Evolutionary conservation across 2,329 filamentous ascomycete species (phyloP).

Genomic region (Colletotrichum salicis): DNA sequence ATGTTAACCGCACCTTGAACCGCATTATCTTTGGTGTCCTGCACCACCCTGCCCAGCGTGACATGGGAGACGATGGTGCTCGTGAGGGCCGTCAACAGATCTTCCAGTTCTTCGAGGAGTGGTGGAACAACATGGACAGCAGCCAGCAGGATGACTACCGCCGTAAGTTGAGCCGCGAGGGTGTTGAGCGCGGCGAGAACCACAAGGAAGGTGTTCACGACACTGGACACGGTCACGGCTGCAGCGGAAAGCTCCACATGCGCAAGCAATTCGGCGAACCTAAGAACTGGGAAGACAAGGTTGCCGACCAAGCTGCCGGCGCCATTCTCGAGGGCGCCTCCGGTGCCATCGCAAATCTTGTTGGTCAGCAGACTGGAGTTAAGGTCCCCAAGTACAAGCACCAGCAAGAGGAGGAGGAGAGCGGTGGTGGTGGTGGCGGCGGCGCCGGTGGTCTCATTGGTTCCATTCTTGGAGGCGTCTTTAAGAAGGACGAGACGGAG

Average conservation of each 20-base stretch:
- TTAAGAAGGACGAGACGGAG: conserved; percentile 66
- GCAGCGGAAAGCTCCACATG: conserved; percentile 81
- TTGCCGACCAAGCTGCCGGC: conserved; percentile 65
- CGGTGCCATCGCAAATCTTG: conserved; percentile 59
- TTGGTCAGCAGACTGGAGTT: conserved; percentile 58
- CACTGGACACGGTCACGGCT: conserved; percentile 86
- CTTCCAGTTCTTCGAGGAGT: conserved; percentile 82
- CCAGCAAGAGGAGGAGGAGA: conserved; percentile 52
- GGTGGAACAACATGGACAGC: conserved; percentile 79
- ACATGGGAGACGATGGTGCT: conserved; percentile 75
- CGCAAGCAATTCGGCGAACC: conserved; percentile 69
- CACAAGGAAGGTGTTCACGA: conserved; percentile 89
- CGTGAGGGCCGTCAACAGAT: conserved; percentile 78
- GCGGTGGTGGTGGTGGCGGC: conserved; percentile 62
- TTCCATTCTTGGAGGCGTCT: conserved; percentile 71
- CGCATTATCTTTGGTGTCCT: conserved; percentile 85
- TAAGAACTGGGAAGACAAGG: conserved; percentile 64
- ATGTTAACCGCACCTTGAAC: conserved; percentile 76
- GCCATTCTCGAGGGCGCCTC: conserved; percentile 69
- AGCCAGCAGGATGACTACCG: conserved; percentile 74
- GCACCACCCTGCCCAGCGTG: conserved; percentile 85
- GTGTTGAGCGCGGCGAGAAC: conserved; percentile 81
- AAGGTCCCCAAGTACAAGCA: conserved; percentile 48
- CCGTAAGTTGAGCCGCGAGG: conserved; percentile 78
- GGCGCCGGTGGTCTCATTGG: conserved; percentile 77